phyloP scores from a whole-genome alignment of 2,329 filamentous ascomycete species.

The Esteya vermicola region DNA sequence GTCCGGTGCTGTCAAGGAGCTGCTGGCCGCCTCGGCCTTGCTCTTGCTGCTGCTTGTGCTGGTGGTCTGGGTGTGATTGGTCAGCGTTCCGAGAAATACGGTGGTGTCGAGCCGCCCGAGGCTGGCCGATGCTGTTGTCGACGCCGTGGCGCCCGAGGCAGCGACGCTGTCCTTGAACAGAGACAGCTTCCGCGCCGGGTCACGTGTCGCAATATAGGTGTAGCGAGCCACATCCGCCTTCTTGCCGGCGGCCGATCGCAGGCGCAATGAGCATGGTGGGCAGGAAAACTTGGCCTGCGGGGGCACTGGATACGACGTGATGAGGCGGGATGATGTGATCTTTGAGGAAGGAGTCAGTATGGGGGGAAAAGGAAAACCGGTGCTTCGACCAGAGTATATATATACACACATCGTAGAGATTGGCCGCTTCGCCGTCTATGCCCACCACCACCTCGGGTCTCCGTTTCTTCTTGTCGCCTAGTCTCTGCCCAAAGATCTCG shows the following conservation, averaged over 20 bases:
- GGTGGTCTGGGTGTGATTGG: background rate
- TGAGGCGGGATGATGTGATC: constrained; percentile 45
- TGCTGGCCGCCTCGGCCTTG: background rate
- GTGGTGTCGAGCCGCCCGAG: constrained; percentile 26
- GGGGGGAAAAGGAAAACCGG: too few relatives aligned
- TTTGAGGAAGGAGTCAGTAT: constrained; percentile 16
- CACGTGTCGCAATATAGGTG: constrained; percentile 45
- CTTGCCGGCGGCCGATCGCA: constrained; percentile 30
- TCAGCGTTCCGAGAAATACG: constrained; percentile 25
- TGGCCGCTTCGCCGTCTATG: constrained; percentile 48
- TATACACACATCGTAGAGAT: constrained; percentile 46
- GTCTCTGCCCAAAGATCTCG: constrained; percentile 45
- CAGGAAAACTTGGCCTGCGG: constrained; percentile 52
- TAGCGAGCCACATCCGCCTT: constrained; percentile 28
- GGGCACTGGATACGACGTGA: constrained; percentile 53
- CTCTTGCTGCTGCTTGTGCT: background rate
- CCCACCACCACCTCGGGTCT: constrained; percentile 49
- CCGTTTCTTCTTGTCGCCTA: constrained; percentile 44
- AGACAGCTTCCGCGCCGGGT: constrained; percentile 35
- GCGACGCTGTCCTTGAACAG: constrained; percentile 44
- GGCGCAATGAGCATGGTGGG: constrained; percentile 42
- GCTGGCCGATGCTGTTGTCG: constrained; percentile 26
- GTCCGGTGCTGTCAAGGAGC: constrained; percentile 13
- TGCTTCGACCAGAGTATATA: too few relatives aligned
- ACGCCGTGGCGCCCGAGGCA: constrained; percentile 34